Evolutionary conservation across 2,329 filamentous ascomycete species (phyloP).

Genomic region (Penicillium decumbens): DNA sequence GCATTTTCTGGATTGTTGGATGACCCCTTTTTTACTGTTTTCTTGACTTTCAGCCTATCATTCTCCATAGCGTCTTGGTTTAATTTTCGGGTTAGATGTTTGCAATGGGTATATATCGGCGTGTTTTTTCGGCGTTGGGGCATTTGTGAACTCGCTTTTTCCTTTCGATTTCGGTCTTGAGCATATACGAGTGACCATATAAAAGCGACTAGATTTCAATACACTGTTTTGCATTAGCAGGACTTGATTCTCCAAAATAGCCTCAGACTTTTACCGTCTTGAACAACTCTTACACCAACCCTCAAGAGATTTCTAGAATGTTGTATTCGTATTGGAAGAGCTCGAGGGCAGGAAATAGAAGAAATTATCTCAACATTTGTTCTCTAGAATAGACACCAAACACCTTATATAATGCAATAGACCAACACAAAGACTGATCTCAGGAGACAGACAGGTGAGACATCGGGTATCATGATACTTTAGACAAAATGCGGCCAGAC

Average conservation of each 20-base stretch:
- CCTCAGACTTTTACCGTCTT: too few species aligned
- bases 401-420: slow-evolving; percentile 1
- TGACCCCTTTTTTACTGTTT: not conserved
- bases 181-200: not conserved
- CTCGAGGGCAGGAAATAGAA: not conserved
- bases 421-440: slow-evolving; percentile 2
- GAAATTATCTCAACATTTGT: not conserved
- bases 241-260: too few species aligned
- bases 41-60: not conserved
- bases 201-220: not conserved
- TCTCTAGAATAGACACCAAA: slow-evolving; percentile 5
- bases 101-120: not conserved
- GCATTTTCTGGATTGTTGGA: not conserved
- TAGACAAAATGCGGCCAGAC: not conserved
- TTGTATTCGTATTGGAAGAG: too few species aligned
- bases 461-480: slow-evolving; percentile 5
- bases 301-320: too few species aligned
- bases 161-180: not conserved
- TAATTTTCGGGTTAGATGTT: not conserved
- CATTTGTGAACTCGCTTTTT: not conserved
- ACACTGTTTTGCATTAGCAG: too few species aligned
- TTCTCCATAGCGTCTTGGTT: not conserved
- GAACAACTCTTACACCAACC: too few species aligned
- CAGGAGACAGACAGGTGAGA: slow-evolving; percentile 1
- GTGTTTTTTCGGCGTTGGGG: not conserved